Evolutionary conservation across 2,329 filamentous ascomycete genomes (phyloP).

Genomic region (Phialophora chinensis): DNA sequence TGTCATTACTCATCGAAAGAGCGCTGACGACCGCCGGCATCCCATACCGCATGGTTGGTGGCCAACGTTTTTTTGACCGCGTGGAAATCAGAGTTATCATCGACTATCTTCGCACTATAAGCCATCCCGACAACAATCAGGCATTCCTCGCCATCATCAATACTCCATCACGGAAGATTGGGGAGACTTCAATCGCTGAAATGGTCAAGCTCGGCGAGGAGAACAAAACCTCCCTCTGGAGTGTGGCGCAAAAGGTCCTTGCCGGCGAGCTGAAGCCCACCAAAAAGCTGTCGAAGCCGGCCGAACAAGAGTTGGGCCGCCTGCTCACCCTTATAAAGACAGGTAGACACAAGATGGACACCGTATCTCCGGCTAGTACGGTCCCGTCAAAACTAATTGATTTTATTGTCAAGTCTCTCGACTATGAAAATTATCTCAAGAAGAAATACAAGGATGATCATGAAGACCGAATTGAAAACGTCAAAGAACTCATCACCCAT

Average conservation of each 20-base stretch:
- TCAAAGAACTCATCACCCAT: slow-evolving; percentile 83
- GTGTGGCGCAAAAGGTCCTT: slow-evolving; percentile 66
- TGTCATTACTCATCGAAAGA: slow-evolving; percentile 86
- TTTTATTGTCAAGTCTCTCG: slow-evolving; percentile 67
- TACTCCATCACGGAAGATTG: slow-evolving; percentile 78
- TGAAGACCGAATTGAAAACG: slow-evolving; percentile 82
- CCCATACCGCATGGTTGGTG: slow-evolving; percentile 90
- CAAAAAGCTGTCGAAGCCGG: slow-evolving; percentile 61
- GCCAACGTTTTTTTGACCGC: slow-evolving; percentile 89
- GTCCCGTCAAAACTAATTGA: slow-evolving; percentile 59
- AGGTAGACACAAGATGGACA: slow-evolving; percentile 59
- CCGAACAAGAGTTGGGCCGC: slow-evolving; percentile 62
- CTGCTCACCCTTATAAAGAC: slow-evolving; percentile 67
- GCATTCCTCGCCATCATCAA: slow-evolving; percentile 85
- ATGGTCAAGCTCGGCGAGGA: slow-evolving; percentile 78
- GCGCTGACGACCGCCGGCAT: slow-evolving; percentile 80
- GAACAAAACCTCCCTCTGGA: slow-evolving; percentile 74
- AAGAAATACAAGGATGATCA: slow-evolving; percentile 74
- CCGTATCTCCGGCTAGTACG: slow-evolving; percentile 34
- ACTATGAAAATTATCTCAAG: slow-evolving; percentile 75
- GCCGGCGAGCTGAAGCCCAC: slow-evolving; percentile 59
- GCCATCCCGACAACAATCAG: slow-evolving; percentile 86
- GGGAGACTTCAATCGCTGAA: slow-evolving; percentile 75
- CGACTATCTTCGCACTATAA: slow-evolving; percentile 85
- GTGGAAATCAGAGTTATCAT: slow-evolving; percentile 84